phyloP scores from a whole-genome alignment of 306 rosid species.

The Alnus glutinosa region DNA sequence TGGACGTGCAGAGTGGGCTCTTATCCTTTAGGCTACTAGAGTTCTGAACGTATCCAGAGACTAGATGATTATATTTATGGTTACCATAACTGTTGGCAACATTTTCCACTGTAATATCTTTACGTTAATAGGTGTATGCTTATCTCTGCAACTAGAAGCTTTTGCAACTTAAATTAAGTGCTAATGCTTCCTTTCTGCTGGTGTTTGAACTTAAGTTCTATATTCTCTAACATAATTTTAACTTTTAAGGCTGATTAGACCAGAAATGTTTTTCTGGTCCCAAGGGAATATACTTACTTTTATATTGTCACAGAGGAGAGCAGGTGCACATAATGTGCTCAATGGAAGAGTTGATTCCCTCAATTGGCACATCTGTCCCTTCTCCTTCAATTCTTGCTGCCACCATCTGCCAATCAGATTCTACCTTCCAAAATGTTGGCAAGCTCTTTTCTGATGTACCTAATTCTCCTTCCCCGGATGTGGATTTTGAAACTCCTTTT shows the following conservation, averaged over 20 bases:
- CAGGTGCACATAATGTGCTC: slow-evolving; percentile 83
- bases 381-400: slow-evolving; percentile 78
- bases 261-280: slow-evolving; percentile 15
- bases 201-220: background rate
- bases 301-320: slow-evolving; percentile 63
- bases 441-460: slow-evolving; percentile 65
- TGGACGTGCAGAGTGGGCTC: background rate
- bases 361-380: slow-evolving; percentile 85
- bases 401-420: slow-evolving; percentile 75
- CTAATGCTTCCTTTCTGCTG: background rate
- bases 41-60: background rate
- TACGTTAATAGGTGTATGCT: background rate
- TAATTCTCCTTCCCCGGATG: slow-evolving; percentile 57
- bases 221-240: slow-evolving; percentile 12
- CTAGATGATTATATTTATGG: background rate
- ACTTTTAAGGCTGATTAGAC: slow-evolving; percentile 17
- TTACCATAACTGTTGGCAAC: background rate
- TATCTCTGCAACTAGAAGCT: slow-evolving; percentile 9
- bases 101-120: background rate
- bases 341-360: slow-evolving; percentile 94
- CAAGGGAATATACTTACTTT: slow-evolving; percentile 32
- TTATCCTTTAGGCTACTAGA: background rate
- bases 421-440: slow-evolving; percentile 65
- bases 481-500: slow-evolving; percentile 87
- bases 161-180: background rate